A percentile compares a stretch with the other conserved stretches of the same genome.
phyloP scores from a whole-genome alignment of 306 rosid species.

The Lotus japonicus region DNA sequence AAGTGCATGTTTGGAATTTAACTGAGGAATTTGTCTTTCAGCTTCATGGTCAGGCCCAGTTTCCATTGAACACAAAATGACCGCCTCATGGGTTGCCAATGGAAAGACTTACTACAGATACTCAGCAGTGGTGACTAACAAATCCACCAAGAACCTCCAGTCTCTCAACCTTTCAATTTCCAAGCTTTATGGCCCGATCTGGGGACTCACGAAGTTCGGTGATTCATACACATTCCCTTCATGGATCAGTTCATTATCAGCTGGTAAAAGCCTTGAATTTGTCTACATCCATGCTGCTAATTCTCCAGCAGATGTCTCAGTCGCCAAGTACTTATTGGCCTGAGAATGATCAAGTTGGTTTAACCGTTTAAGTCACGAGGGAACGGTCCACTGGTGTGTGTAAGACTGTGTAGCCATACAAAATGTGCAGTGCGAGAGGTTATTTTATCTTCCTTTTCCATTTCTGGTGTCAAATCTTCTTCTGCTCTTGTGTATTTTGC shows the following conservation, averaged over 20 bases:
- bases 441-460: slow-evolving; percentile 19
- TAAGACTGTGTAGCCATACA: slow-evolving; percentile 67
- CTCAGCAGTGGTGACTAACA: slow-evolving; percentile 75
- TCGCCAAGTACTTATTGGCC: slow-evolving; percentile 60
- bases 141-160: slow-evolving; percentile 55
- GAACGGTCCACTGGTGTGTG: slow-evolving; percentile 37
- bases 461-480: slow-evolving; percentile 12
- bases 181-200: slow-evolving; percentile 84
- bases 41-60: slow-evolving; percentile 57
- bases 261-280: slow-evolving; percentile 84
- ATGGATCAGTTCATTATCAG: slow-evolving; percentile 70
- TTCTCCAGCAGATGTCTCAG: slow-evolving; percentile 62
- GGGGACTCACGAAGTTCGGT: slow-evolving; percentile 75
- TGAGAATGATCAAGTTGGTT: slow-evolving; percentile 20
- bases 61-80: slow-evolving; percentile 59
- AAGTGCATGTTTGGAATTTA: neutral
- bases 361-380: slow-evolving; percentile 15
- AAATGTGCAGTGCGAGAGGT: slow-evolving; percentile 44
- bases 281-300: slow-evolving; percentile 82
- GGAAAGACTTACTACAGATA: slow-evolving; percentile 80
- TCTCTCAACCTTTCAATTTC: slow-evolving; percentile 55
- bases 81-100: slow-evolving; percentile 64
- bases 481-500: slow-evolving; percentile 45
- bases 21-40: slow-evolving; percentile 31
- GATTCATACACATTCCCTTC: slow-evolving; percentile 71